These are phyloP conservation scores for Bombardia bombarda DNA, from an alignment of 495 filamentous ascomycete species.

Conservation along the genomic window DNA sequence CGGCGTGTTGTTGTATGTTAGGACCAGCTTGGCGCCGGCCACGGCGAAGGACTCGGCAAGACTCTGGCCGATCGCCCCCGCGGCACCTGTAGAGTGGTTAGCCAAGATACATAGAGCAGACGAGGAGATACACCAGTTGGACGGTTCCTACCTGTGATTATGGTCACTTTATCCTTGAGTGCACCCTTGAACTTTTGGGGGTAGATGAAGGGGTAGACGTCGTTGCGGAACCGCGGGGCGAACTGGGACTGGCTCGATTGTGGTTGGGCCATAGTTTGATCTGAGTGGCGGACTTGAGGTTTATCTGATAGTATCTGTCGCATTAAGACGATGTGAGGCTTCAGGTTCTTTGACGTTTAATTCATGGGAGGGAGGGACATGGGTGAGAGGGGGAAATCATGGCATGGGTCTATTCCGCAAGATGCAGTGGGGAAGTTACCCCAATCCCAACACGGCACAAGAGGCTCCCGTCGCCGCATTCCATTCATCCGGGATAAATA, in stretches of 20 bases:
- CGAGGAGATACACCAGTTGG: neutral
- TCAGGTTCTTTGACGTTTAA: neutral
- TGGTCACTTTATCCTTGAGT: constrained; percentile 19
- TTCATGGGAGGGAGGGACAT: no score
- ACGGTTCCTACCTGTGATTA: constrained; percentile 18
- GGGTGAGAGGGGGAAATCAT: neutral
- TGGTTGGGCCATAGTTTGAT: constrained; percentile 1
- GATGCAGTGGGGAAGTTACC: constrained; percentile 4
- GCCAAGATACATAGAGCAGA: neutral
- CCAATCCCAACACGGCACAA: neutral
- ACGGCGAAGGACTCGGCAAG: constrained; percentile 29
- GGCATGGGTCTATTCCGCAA: neutral
- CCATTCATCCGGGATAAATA: constrained; percentile 7
- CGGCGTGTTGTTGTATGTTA: constrained; percentile 27
- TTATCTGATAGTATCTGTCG: neutral
- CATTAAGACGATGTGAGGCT: neutral
- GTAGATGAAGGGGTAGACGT: constrained; percentile 27
- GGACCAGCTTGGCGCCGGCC: constrained; percentile 21
- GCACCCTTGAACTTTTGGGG: constrained; percentile 22
- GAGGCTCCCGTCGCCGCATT: neutral
- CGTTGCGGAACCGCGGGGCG: constrained; percentile 21
- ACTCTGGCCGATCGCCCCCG: constrained; percentile 20
- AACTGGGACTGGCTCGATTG: constrained; percentile 7
- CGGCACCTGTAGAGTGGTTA: constrained; percentile 12
- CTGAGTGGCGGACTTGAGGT: neutral